phyloP scores from a whole-genome alignment of 306 rosid genomes.

The Cucurbita moschata region DNA sequence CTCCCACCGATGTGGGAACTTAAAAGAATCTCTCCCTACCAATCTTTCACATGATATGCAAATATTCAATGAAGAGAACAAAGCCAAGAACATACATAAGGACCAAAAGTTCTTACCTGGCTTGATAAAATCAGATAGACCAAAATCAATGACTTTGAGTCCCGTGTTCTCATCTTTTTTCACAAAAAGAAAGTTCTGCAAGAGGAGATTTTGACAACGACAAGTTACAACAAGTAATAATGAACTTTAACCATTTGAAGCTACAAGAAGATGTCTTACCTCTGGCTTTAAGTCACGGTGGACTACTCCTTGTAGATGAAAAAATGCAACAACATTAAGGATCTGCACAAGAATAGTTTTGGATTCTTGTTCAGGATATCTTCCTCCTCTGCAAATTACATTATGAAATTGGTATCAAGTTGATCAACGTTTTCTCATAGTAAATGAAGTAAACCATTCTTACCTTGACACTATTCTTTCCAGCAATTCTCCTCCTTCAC shows the following conservation, averaged over 20 bases:
- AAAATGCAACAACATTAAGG: slow-evolving; percentile 59
- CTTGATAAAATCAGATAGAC: slow-evolving; percentile 85
- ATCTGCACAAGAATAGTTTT: slow-evolving; percentile 80
- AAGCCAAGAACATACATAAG: slow-evolving; percentile 3
- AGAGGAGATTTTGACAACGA: background rate
- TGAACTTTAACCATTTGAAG: background rate
- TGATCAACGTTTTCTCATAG: background rate
- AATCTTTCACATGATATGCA: background rate
- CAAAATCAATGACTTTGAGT: slow-evolving; percentile 87
- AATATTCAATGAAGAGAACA: background rate
- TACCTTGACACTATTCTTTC: slow-evolving; percentile 93
- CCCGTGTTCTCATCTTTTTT: slow-evolving; percentile 60
- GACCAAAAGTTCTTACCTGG: slow-evolving; percentile 46
- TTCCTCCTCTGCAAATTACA: slow-evolving; percentile 71
- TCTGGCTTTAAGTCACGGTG: slow-evolving; percentile 98
- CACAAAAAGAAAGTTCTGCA: slow-evolving; percentile 85
- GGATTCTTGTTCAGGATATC: slow-evolving; percentile 82
- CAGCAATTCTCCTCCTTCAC: slow-evolving; percentile 93
- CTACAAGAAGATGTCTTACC: slow-evolving; percentile 27
- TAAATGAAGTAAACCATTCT: background rate
- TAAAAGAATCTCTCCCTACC: background rate
- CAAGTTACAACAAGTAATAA: background rate
- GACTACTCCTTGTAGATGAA: slow-evolving; percentile 93
- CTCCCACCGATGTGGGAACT: too few relatives aligned
- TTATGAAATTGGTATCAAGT: background rate